Base-by-base conservation (phyloP, 2,329 filamentous ascomycete species). In the Falciphora oryzae region DNA sequence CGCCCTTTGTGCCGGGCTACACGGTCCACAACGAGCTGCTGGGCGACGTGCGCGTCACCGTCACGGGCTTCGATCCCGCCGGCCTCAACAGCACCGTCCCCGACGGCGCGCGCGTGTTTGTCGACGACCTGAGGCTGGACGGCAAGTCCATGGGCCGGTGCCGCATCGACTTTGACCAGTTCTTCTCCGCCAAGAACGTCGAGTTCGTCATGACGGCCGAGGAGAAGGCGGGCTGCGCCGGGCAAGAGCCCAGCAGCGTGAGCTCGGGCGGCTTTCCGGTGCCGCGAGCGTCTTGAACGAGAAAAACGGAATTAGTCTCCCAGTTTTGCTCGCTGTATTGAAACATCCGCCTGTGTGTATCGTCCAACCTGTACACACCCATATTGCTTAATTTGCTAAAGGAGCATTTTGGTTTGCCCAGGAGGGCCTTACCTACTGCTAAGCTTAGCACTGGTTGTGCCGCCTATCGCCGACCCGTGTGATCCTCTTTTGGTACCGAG, bases 61-160 rank as follows among this genome's bases (percentile, higher is more conserved):
- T 60, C 29, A 60, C 59, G 59, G 29, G 29, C 11, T 60, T 29
- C 22, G 59, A 60, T 16, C 32, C 60, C 25, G 35, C 32, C 25
- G 27, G 27, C 38, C 32, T 62, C 38, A 62, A 29, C 60, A 62
- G 32, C 60, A 63, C 64, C 27, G 27, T 65, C 59, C 64, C 63
- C 56, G 22, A 18, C 60, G 60, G 60, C 25, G 32, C 31, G 13
- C 59, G 59, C 13, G 66, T 65, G 5, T 60, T 60, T n/a, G 59
- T 60, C 14, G 59, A 60, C 11, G 59, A 60, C 27, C 29, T 60
- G 6, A 60, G 25, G 29, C 59, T 60, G 22, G 59, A 60, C 6
- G 59, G 29, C 29, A 60, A 16, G 59, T 60, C 59, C 2, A 38
- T 60, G 59, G 59, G 59, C 28, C 59, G 59, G 59, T 60, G 59